These are phyloP conservation scores for Leccinum variabile DNA, from an alignment of 1,284 basidiomycete genomes.

Conservation along the genomic window DNA sequence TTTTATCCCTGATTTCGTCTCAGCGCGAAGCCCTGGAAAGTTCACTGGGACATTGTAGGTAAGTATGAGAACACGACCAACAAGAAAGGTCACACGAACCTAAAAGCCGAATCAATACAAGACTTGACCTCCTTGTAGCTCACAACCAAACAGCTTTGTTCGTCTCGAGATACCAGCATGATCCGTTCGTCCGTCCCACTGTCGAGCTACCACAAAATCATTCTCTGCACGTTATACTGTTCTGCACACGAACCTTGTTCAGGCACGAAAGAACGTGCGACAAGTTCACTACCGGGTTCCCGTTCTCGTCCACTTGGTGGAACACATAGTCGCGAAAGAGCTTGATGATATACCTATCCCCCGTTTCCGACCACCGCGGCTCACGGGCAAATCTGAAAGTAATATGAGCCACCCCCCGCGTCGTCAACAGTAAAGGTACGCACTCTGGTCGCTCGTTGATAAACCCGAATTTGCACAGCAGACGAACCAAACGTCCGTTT, in stretches of 20 bases:
- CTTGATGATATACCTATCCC: slow-evolving; percentile 97
- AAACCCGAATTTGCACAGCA: slow-evolving; percentile 94
- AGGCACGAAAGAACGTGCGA: slow-evolving; percentile 88
- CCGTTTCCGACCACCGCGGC: slow-evolving; percentile 96
- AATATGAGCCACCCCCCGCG: slow-evolving; percentile 3
- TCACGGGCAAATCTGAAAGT: slow-evolving; percentile 86
- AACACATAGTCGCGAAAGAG: slow-evolving; percentile 99
- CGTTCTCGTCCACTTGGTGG: slow-evolving; percentile 92
- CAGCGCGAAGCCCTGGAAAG: slow-evolving; percentile 30
- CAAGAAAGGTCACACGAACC: slow-evolving; percentile 17
- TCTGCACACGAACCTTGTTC: slow-evolving; percentile 68
- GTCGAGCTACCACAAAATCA: slow-evolving; percentile 64
- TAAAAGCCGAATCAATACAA: slow-evolving; percentile 82
- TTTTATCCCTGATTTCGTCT: slow-evolving; percentile 39
- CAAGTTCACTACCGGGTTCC: slow-evolving; percentile 88
- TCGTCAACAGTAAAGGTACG: slow-evolving; percentile 32
- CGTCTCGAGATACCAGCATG: slow-evolving; percentile 92
- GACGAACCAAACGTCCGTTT: slow-evolving; percentile 90
- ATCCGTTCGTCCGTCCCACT: slow-evolving; percentile 90
- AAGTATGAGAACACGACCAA: neutral
- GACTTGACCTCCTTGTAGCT: slow-evolving; percentile 91
- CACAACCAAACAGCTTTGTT: slow-evolving; percentile 95
- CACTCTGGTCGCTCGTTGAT: slow-evolving; percentile 98
- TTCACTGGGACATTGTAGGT: slow-evolving; percentile 19
- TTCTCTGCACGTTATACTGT: neutral